Evolutionary conservation across 768 basidiomycete species (phyloP), one percentile per base, ranked within the genome.

Genomic region (Termitomyces heimii): DNA sequence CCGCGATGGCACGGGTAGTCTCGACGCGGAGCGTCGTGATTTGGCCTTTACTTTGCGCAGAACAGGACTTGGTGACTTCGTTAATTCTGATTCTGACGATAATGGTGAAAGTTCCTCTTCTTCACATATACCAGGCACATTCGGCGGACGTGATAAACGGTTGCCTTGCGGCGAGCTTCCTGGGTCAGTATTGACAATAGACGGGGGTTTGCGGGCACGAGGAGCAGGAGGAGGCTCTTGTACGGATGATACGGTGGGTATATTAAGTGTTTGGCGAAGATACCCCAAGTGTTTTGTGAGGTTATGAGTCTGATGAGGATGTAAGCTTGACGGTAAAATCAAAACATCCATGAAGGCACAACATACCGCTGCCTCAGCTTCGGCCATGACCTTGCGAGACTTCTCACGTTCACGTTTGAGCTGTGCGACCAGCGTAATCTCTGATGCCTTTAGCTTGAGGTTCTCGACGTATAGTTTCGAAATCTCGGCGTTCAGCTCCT

Each of bases 381-480:
- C 89, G 12, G 79, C 75, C 65, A 92, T 75, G 60, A 93, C 70
- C 67, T 81, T 85, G 63, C 81, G 76, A 18, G 88, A 87, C 70
- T 85, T 91, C 70, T 89, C 88, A 52, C 82, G 82, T 68, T 92
- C 91, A 66, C 82, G 84, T 75, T 88, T 91, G 58, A 93, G 82
- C 67, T 92, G 87, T 22, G 86, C 73, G 5, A 80, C 73, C 51
- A 93, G 81, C 12, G 86, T 81, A 64, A 92, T 89, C 72, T 91
- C 88, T 20, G 88, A 88, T 63, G 89, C 84, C 56, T 88, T 85
- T 62, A 93, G 77, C 55, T 88, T 82, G 52, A 92, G 80, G 70
- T 93, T 93, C 76, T 93, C 90, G 59, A 85, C 83, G 58, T 89
- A 85, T 48, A 93, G 80, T n/a, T 80, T 79, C 46, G 89, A 86